phyloP scores from a whole-genome alignment of 2,329 filamentous ascomycete species.

The Chaetomium globosum region DNA sequence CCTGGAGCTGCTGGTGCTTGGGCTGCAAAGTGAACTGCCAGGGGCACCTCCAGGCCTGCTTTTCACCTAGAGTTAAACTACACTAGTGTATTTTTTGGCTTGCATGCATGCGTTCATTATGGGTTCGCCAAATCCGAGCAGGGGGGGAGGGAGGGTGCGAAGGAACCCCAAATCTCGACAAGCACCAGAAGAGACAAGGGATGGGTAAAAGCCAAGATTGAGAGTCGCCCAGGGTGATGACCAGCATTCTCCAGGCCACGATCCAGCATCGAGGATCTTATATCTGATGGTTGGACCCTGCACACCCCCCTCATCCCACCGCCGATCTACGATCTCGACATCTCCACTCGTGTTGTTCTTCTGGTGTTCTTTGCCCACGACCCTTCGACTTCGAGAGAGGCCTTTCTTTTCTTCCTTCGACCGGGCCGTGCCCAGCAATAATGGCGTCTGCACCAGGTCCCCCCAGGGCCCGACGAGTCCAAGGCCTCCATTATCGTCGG shows the following conservation, averaged over 20 bases:
- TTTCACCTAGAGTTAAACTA: background rate
- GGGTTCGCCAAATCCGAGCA: conserved; percentile 8
- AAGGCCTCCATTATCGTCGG: conserved; percentile 23
- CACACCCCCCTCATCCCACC: background rate
- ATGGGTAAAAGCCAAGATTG: background rate
- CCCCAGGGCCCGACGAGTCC: conserved; percentile 26
- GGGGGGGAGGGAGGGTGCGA: background rate
- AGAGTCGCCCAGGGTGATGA: background rate
- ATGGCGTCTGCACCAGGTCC: conserved; percentile 13
- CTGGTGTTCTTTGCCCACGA: background rate
- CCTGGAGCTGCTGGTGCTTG: background rate
- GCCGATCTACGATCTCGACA: conserved; percentile 12
- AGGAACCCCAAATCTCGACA: conserved; percentile 1
- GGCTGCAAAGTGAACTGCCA: background rate
- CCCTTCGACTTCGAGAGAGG: background rate
- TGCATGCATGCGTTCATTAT: background rate
- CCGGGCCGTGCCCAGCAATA: background rate
- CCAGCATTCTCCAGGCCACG: background rate
- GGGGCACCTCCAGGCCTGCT: background rate
- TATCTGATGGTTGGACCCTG: conserved; percentile 4
- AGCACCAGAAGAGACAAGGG: background rate
- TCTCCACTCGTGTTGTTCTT: conserved; percentile 13
- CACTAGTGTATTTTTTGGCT: background rate
- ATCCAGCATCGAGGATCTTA: background rate
- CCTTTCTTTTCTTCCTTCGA: background rate